Evolutionary conservation across 2,329 filamentous ascomycete genomes (phyloP), one percentile per base, ranked within the genome.

Genomic region (Talaromyces albobiverticillius): DNA sequence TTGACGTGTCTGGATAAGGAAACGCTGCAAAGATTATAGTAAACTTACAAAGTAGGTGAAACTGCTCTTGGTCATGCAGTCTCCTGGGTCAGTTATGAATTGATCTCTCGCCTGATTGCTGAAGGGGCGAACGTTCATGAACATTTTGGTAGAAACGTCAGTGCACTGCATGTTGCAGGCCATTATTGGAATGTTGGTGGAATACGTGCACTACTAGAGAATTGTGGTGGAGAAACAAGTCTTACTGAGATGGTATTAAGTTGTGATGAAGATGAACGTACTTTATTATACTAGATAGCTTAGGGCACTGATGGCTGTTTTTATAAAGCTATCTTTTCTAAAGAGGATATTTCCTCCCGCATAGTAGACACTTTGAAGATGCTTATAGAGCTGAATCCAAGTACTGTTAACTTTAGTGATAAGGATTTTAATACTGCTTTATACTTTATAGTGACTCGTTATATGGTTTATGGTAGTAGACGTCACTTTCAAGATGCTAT

Each of bases 221-320:
- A 53, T 45, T 40, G 34, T 55, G 36, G 42, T 48, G 56, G 43
- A 51, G 55, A 57, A 14, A 50, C 61, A 29, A 23, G 34, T 51
- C 51, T 36, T 53, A 31, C 49, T 18, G 40, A 42, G 51, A 60
- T 48, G 53, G 57, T 45, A 20, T 49, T 36, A 9, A 7, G 18
- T 25, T 23, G 16, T 3, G 26, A 46, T 22, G 3, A n/a, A 6
- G n/a, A 18, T 11, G 55, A 55, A 16, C 48, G 55, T 41, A 23
- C 58, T n/a, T 53, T 58, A 32, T 25, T 62, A 20, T 60, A 62
- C 18, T 61, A 51, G 57, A 57, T 59, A 51, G 57, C 59, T 42
- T 57, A 46, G 16, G 54, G 55, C 52, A 22, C 36, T 42, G 50
- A 16, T 29, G 14, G 14, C 26, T 29, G 26, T 29, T 5, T 10